Base-by-base conservation (phyloP, 176 grass and related monocot species). In the Juncus inflexus region DNA sequence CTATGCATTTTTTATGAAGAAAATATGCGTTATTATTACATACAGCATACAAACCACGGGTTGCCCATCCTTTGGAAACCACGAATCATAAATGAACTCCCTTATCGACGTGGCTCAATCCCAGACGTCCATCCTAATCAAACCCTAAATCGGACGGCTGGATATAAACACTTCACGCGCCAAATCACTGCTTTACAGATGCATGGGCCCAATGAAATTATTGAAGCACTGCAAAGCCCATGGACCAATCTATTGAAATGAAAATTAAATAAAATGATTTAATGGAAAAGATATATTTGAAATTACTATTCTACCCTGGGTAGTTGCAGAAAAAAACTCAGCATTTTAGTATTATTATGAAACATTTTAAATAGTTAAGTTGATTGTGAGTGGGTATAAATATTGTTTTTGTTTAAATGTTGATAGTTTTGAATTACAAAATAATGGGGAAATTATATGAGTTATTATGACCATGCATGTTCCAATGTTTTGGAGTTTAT, bases 131-230 rank as follows among this genome's bases (percentile, higher is more conserved):
- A 58, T 42, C 38, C 56, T 57, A 3, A 4, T 40, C 12, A 37
- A 70, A 58, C 67, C 67, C 67, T 70, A 70, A 55, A 10, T 43
- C 39, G 38, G 13, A 57, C 67, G 67, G 66, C 12, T 35, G 40
- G 2, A 40, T 40, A 55, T 13, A 40, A 69, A 69, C 4, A 15
- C 3, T 70, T 40, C 36, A 40, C 66, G 51, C 66, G 67, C 67
- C 53, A 70, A 55, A 40, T 70, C 45, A 37, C 50, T 28, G 36
- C 12, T 70, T 70, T 70, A 43, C 37, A 28, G 37, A 70, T 55
- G 11, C 50, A 5, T 53, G 51, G 67, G 43, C 43, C 43, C 43
- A 47, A 47, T 47, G 9, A 6, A 47, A 47, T 47, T 47, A 47
- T 47, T 47, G 9, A 9, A 47, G 43, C 43, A 47, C 9, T 5